Percentiles rank a stretch among this genome's conserved stretches.
These are phyloP conservation scores for Quercus mongolica DNA, from an alignment of 306 rosid species.

Conservation along the genomic window DNA sequence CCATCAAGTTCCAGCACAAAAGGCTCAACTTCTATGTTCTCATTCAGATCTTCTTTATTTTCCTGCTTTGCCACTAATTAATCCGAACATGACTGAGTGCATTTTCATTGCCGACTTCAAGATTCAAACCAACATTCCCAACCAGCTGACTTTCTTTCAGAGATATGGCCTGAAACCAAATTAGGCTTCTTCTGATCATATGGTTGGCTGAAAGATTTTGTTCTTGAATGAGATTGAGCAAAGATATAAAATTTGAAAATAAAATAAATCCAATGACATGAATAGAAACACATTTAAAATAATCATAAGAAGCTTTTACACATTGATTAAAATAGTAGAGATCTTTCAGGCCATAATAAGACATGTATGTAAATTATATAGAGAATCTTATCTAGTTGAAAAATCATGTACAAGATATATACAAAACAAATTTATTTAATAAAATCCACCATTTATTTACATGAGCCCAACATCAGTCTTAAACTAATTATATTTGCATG, in stretches of 20 bases:
- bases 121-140: conserved; percentile 53
- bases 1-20: conserved; percentile 19
- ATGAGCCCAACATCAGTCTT: background rate
- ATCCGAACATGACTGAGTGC: conserved; percentile 42
- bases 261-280: background rate
- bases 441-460: background rate
- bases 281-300: background rate
- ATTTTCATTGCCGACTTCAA: conserved; percentile 49
- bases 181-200: conserved; percentile 22
- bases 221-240: conserved; percentile 11
- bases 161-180: conserved; percentile 72
- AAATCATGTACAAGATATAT: background rate
- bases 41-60: conserved; percentile 29
- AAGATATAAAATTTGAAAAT: background rate
- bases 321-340: background rate
- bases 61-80: conserved; percentile 43
- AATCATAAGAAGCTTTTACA: background rate
- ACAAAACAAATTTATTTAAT: background rate
- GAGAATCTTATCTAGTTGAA: background rate
- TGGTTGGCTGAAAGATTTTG: conserved; percentile 2
- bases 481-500: background rate
- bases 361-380: background rate
- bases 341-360: background rate
- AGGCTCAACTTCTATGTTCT: conserved; percentile 14
- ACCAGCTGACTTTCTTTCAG: conserved; percentile 77